Conservation (phyloP, 192 early-diverging fungal genomes). For the Coemansia guatemalensis region DNA sequence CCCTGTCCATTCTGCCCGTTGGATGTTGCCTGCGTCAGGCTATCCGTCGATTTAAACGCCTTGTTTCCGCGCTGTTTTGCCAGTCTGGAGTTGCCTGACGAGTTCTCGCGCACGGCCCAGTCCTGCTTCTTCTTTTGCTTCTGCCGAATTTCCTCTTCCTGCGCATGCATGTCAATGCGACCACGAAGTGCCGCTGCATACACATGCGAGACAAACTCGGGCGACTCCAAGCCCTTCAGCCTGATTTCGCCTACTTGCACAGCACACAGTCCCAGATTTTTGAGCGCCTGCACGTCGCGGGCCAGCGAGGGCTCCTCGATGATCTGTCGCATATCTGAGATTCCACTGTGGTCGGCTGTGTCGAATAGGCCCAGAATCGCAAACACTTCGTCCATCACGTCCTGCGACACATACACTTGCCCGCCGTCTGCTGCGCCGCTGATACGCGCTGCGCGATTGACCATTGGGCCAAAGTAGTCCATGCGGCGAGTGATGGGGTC, state of each 20-base stretch:
- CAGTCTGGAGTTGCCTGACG: constrained; percentile 9
- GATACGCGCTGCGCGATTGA: constrained; percentile 83
- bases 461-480: constrained; percentile 96
- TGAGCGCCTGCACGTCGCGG: constrained; percentile 60
- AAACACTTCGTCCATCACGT: constrained; percentile 67
- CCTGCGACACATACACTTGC: constrained; percentile 83
- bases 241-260: constrained; percentile 79
- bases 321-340: constrained; percentile 54
- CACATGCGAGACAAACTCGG: constrained; percentile 76
- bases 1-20: constrained; percentile 17
- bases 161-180: constrained; percentile 52
- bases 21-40: constrained; percentile 4
- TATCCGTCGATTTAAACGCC: constrained; percentile 15
- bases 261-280: constrained; percentile 65
- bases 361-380: constrained; percentile 49
- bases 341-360: constrained; percentile 49
- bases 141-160: constrained; percentile 36
- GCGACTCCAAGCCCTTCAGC: constrained; percentile 87
- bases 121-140: constrained; percentile 39
- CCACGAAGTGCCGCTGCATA: constrained; percentile 56
- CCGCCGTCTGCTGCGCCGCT: constrained; percentile 86
- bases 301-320: constrained; percentile 54
- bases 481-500: constrained; percentile 89
- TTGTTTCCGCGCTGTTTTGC: constrained; percentile 30
- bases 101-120: constrained; percentile 23